phyloP scores from a whole-genome alignment of 164 flowering plant species.

The Dillenia suffruticosa region DNA sequence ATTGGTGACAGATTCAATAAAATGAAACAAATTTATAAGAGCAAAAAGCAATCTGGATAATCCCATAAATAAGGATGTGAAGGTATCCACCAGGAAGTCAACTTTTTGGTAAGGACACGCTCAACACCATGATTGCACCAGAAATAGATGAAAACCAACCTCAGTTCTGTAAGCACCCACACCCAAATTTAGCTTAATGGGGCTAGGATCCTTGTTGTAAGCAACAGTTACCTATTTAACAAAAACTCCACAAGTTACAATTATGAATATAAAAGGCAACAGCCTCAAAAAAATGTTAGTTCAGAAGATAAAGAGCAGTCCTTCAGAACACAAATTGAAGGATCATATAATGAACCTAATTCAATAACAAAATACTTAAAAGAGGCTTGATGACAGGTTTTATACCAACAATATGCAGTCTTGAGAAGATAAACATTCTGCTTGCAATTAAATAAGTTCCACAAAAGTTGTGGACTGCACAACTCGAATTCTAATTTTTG shows the following conservation, averaged over 20 bases:
- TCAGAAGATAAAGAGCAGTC: not conserved
- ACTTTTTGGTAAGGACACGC: no score
- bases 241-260: not conserved
- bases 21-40: no score
- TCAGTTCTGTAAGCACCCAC: conserved; percentile 99
- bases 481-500: no score
- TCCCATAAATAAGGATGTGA: no score
- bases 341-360: not conserved
- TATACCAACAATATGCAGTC: not conserved
- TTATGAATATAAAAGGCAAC: not conserved
- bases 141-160: conserved; percentile 28
- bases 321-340: not conserved
- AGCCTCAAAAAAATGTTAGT: not conserved
- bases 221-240: conserved; percentile 89
- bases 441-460: not conserved
- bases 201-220: conserved; percentile 90
- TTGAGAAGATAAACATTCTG: not conserved
- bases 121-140: no score
- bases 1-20: no score
- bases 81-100: no score
- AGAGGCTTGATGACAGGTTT: not conserved
- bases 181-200: conserved; percentile 87
- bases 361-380: not conserved
- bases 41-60: no score
- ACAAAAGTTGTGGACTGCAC: no score